Percentiles rank a stretch among this genome's conserved stretches.
Conservation (phyloP, 192 early-diverging fungal species). For the Globomyces pollinis-pini region DNA sequence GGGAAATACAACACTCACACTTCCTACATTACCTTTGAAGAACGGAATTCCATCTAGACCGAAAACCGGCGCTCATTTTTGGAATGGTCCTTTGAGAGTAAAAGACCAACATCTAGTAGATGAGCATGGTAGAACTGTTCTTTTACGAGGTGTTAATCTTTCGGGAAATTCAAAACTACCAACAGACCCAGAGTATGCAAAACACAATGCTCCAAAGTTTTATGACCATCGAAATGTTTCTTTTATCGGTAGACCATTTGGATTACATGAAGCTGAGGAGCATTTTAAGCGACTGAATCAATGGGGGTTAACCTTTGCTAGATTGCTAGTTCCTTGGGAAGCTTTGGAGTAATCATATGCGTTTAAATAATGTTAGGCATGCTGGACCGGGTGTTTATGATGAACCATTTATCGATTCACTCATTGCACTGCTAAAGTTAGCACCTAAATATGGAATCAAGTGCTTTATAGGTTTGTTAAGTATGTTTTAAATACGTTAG, state of each 20-base stretch:
- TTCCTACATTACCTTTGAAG: too few relatives aligned
- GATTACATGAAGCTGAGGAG: constrained; percentile 61
- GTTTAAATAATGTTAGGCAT: constrained; percentile 46
- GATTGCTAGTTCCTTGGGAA: constrained; percentile 76
- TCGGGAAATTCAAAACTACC: constrained; percentile 74
- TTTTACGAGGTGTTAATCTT: constrained; percentile 68
- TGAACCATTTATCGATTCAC: constrained; percentile 72
- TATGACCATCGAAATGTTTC: constrained; percentile 67
- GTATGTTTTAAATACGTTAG: constrained; percentile 3
- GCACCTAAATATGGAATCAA: constrained; percentile 70
- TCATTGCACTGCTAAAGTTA: constrained; percentile 53
- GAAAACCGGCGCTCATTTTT: not conserved
- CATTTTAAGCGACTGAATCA: constrained; percentile 63
- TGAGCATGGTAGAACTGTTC: constrained; percentile 25
- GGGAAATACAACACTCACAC: too few relatives aligned
- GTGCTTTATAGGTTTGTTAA: constrained; percentile 78
- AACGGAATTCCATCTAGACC: too few relatives aligned
- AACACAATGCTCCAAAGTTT: constrained; percentile 50
- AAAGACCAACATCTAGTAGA: constrained; percentile 22
- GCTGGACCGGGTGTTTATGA: constrained; percentile 74
- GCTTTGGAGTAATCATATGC: constrained; percentile 46
- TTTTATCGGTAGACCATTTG: constrained; percentile 73
- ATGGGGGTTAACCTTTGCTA: constrained; percentile 78
- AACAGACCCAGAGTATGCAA: constrained; percentile 56
- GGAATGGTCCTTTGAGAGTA: not conserved